phyloP scores from a whole-genome alignment of 129 eudicot genomes.

The Centella asiatica region DNA sequence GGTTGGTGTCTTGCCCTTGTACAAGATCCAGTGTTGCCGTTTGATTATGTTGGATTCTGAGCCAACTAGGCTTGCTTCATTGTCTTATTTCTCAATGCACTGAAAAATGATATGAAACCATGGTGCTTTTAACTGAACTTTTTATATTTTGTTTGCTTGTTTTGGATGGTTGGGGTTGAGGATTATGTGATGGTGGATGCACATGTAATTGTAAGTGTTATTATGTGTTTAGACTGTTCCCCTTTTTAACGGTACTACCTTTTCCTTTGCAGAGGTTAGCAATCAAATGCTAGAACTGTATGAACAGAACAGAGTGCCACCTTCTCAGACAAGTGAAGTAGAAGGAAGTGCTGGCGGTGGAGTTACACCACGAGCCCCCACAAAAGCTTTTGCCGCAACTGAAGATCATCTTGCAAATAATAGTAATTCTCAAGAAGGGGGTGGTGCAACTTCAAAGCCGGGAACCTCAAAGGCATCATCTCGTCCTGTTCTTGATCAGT shows the following conservation, averaged over 20 bases:
- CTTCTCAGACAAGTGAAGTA: constrained; percentile 81
- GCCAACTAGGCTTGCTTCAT: background rate
- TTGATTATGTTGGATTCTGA: constrained; percentile 13
- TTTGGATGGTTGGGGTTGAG: background rate
- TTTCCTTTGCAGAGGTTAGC: constrained; percentile 69
- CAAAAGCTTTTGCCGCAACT: constrained; percentile 27
- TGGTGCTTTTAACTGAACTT: background rate
- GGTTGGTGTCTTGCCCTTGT: constrained; percentile 48
- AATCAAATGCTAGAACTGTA: constrained; percentile 92
- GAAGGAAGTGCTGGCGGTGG: constrained; percentile 71
- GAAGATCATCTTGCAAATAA: constrained; percentile 43
- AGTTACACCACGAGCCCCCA: constrained; percentile 35
- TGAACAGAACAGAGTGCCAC: constrained; percentile 75
- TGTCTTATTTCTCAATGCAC: constrained; percentile 3
- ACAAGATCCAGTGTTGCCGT: background rate
- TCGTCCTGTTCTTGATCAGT: constrained; percentile 35
- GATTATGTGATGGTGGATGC: background rate
- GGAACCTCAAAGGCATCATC: constrained; percentile 31
- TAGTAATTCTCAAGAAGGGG: constrained; percentile 35
- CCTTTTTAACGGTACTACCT: background rate
- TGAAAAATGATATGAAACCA: background rate
- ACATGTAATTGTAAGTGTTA: background rate
- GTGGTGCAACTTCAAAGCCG: constrained; percentile 31
- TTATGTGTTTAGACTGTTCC: background rate
- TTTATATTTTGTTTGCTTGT: background rate